Evolutionary conservation across 2,329 filamentous ascomycete genomes (phyloP).

Genomic region (Monosporascus sp.): DNA sequence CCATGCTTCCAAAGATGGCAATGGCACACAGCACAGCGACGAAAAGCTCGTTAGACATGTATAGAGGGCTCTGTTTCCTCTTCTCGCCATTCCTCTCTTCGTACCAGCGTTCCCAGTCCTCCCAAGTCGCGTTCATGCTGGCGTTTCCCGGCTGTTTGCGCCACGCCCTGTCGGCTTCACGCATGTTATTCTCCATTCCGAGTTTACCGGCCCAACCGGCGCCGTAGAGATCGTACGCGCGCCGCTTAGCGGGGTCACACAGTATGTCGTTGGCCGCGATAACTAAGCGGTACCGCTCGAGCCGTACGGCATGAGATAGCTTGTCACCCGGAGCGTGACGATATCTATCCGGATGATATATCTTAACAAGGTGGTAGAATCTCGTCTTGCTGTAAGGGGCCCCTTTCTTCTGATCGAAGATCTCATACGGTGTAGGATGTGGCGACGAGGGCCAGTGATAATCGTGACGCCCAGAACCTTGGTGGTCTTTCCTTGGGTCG

Average conservation of each 20-base stretch:
- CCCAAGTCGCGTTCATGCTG: slow-evolving; percentile 84
- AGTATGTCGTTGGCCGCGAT: slow-evolving; percentile 85
- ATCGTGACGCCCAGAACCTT: slow-evolving; percentile 7
- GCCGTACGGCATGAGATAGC: slow-evolving; percentile 55
- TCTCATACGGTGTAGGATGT: slow-evolving; percentile 81
- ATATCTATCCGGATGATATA: slow-evolving; percentile 84
- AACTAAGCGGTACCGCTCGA: slow-evolving; percentile 88
- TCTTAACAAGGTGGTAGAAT: slow-evolving; percentile 89
- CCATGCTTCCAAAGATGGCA: slow-evolving; percentile 62
- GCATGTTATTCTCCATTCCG: slow-evolving; percentile 39
- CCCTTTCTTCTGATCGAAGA: slow-evolving; percentile 56
- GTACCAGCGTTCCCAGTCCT: slow-evolving; percentile 89
- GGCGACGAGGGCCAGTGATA: slow-evolving; percentile 40
- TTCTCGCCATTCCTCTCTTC: slow-evolving; percentile 41
- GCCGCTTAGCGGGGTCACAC: slow-evolving; percentile 71
- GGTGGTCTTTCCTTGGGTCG: slow-evolving; percentile 11
- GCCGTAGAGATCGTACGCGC: slow-evolving; percentile 76
- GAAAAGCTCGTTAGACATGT: slow-evolving; percentile 77
- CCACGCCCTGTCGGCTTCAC: slow-evolving; percentile 42
- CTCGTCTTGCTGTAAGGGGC: slow-evolving; percentile 74
- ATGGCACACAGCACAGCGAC: slow-evolving; percentile 65
- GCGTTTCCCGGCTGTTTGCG: slow-evolving; percentile 41
- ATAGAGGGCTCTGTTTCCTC: slow-evolving; percentile 49
- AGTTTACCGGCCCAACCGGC: slow-evolving; percentile 66
- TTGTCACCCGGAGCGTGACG: slow-evolving; percentile 34